Base-by-base conservation (phyloP, 139 green algal genomes). In the Asterochloris erici region DNA sequence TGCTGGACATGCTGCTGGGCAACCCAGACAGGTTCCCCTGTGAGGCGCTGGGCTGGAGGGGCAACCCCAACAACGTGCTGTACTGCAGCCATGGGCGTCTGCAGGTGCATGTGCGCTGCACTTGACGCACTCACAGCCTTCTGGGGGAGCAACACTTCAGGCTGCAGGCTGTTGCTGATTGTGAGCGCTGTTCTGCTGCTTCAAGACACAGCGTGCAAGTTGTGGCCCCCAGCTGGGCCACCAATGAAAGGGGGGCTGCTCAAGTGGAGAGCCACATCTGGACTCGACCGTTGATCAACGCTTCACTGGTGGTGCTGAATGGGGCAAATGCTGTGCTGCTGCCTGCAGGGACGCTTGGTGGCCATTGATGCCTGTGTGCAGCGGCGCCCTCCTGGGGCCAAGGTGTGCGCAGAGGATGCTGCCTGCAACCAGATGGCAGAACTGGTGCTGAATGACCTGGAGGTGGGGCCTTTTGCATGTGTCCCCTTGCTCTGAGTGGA, bases 331-430 rank as follows among this genome's bases (percentile, higher is more conserved):
- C 27, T 10, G 79, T 84, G 28, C 23, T 70, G 19, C 70, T 82
- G 77, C 81, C 0, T 38, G 85, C 74, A 79, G 9, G 83, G 86
- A 0, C 84, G 86, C 9, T 38, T 93, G 11, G 91, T 96, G 23
- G 93, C 92, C 24, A 97, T 97, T 24, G 94, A 97, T 79, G 90
- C 91, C 10, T 90, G 89, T 23, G 93, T 97, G 64, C 91, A 93
- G 74, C 90, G 94, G 29, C 87, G 92, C 10, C 94, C 94, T 13
- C 93, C 93, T 12, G 90, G 87, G 17, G 87, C 63, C 9, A 61
- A 63, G 62, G 38, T 70, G 12, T 81, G 61, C 27, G 63, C 77
- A 28, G 92, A 97, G 85, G 93, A 97, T 64, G 85, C 87, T 11
- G 90, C 91, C 14, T 92, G 94, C 83, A 91, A 97, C 83, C 82